Conservation (phyloP, 2,329 filamentous ascomycete species). For the Ophiocordyceps sinensis region DNA sequence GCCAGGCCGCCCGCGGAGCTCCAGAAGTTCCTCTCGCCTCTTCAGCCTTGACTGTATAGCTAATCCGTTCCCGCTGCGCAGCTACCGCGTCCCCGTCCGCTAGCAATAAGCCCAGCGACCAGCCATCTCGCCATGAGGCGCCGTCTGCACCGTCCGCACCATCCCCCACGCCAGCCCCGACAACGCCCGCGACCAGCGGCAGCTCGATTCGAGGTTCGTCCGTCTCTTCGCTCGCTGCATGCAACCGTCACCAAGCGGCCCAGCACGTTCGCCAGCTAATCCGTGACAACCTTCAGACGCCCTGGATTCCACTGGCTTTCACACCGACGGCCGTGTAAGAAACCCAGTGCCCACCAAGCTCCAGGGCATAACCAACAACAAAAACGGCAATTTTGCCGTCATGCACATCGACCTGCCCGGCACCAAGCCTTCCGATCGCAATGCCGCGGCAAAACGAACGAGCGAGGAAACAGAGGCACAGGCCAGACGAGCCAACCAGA, state of each 20-base stretch:
- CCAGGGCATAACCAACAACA: conserved; percentile 40
- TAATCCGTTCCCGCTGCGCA: conserved; percentile 6
- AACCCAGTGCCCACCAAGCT: conserved; percentile 49
- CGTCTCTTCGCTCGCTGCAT: neutral
- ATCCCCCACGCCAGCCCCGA: neutral
- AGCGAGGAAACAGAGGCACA: conserved; percentile 47
- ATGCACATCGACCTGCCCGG: conserved; percentile 44
- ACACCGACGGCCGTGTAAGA: conserved; percentile 20
- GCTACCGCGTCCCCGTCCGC: conserved; percentile 5
- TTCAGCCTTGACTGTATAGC: conserved; percentile 1
- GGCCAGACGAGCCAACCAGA: conserved; percentile 39
- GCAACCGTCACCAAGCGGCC: neutral
- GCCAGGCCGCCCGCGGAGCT: neutral
- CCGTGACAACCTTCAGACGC: neutral
- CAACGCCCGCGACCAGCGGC: neutral
- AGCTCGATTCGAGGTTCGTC: conserved; percentile 1
- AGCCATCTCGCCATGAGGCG: neutral
- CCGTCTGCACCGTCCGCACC: neutral
- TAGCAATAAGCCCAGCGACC: neutral
- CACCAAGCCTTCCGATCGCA: conserved; percentile 31
- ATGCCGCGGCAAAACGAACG: conserved; percentile 42
- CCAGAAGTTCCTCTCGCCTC: neutral
- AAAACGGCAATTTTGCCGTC: conserved; percentile 46
- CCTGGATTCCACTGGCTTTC: neutral
- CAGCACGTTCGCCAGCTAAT: no score